Percentiles rank a stretch among this genome's conserved stretches.
These are phyloP conservation scores for Hysterium pulicare DNA, from an alignment of 2,329 filamentous ascomycete genomes.

Conservation along the genomic window DNA sequence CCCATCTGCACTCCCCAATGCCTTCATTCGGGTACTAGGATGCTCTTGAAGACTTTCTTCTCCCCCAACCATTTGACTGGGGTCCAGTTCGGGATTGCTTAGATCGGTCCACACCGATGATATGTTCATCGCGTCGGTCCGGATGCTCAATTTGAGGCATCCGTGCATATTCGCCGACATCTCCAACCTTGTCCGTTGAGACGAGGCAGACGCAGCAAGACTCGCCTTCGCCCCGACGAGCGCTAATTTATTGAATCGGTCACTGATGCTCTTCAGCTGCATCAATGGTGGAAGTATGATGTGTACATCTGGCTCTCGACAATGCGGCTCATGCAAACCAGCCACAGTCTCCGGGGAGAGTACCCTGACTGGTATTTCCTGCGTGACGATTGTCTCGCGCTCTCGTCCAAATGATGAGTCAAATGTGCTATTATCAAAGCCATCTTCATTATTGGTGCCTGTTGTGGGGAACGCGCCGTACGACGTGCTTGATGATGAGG, in stretches of 20 bases:
- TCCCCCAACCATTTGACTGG: constrained; percentile 64
- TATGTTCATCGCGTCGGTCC: constrained; percentile 80
- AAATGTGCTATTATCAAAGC: constrained; percentile 23
- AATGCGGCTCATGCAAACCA: constrained; percentile 86
- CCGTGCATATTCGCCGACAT: constrained; percentile 94
- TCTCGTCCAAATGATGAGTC: constrained; percentile 42
- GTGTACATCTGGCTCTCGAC: constrained; percentile 88
- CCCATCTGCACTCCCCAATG: constrained; percentile 51
- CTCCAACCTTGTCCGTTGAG: constrained; percentile 61
- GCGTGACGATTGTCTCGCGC: constrained; percentile 87
- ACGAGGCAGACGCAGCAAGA: constrained; percentile 37
- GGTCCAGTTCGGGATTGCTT: constrained; percentile 83
- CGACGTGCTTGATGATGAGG: constrained; percentile 57
- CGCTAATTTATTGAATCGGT: constrained; percentile 86
- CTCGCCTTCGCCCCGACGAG: constrained; percentile 37
- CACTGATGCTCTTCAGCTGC: constrained; percentile 89
- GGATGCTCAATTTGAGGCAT: constrained; percentile 72
- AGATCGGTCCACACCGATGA: constrained; percentile 82
- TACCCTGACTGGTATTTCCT: constrained; percentile 93
- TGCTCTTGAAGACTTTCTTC: constrained; percentile 69
- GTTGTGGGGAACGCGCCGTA: constrained; percentile 33
- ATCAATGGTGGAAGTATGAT: constrained; percentile 83
- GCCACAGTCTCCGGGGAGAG: constrained; percentile 81
- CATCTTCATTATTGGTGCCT: constrained; percentile 20
- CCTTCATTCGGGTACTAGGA: constrained; percentile 75